Evolutionary conservation across 2,329 filamentous ascomycete species (phyloP).

Genomic region (Penicillium sp.): DNA sequence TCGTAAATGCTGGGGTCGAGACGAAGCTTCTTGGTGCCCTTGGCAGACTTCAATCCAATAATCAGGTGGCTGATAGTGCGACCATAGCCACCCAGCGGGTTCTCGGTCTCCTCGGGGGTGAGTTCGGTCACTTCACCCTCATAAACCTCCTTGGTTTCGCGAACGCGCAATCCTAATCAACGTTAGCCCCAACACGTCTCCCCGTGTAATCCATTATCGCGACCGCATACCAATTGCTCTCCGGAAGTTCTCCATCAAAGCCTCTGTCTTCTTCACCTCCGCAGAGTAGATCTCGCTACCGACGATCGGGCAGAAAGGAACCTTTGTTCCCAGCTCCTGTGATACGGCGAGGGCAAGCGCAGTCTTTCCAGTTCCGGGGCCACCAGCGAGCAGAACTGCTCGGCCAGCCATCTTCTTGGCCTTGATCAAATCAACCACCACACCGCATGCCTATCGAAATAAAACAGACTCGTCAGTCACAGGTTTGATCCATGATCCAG

Average conservation of each 20-base stretch:
- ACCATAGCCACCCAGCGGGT: conserved; percentile 93
- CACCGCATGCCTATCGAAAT: conserved; percentile 75
- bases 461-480: background rate
- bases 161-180: conserved; percentile 74
- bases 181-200: conserved; percentile 18
- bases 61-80: conserved; percentile 96
- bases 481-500: background rate
- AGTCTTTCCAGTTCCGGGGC: conserved; percentile 96
- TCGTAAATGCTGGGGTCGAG: conserved; percentile 98
- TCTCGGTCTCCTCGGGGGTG: conserved; percentile 96
- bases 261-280: conserved; percentile 99
- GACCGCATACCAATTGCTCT: conserved; percentile 76
- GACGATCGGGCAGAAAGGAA: conserved; percentile 97
- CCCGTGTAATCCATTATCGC: background rate
- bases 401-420: conserved; percentile 97
- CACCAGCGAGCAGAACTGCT: conserved; percentile 89
- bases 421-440: conserved; percentile 93
- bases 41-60: conserved; percentile 91
- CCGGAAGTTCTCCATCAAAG: conserved; percentile 98
- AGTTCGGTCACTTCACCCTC: conserved; percentile 98
- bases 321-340: conserved; percentile 96
- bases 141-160: conserved; percentile 99
- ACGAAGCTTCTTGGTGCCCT: conserved; percentile 96
- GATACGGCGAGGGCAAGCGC: conserved; percentile 93
- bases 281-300: conserved; percentile 97